Evolutionary conservation across 305 asterid genomes (phyloP).

Genomic region (Solanum hybrid): DNA sequence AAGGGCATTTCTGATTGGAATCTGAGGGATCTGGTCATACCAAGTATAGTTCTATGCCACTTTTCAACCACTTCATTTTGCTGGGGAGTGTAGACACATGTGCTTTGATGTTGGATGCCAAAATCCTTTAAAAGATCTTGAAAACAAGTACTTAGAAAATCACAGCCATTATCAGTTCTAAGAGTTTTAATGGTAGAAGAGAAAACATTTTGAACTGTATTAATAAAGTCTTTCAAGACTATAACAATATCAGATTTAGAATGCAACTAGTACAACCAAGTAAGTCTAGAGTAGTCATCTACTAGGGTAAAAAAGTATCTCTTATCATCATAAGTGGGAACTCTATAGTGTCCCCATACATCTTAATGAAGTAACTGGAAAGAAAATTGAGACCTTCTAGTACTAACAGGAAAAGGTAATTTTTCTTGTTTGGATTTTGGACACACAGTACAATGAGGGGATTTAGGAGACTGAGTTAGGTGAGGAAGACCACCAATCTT

Average conservation of each 20-base stretch:
- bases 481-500: no score
- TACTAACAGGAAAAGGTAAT: no score
- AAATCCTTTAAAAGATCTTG: neutral
- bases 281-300: neutral
- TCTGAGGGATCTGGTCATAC: neutral
- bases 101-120: neutral
- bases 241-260: neutral
- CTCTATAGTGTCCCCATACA: neutral
- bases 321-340: no score
- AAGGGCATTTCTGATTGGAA: neutral
- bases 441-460: no score
- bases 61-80: neutral
- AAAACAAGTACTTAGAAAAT: neutral
- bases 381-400: no score
- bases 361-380: neutral
- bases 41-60: neutral
- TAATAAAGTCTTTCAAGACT: neutral
- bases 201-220: neutral
- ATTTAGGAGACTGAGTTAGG: no score
- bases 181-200: neutral
- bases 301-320: neutral
- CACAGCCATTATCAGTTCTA: neutral
- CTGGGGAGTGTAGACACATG: neutral
- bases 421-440: no score
- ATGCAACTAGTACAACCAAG: neutral